Evolutionary conservation across 345 rosid species (phyloP).

Genomic region (Acer campestre): DNA sequence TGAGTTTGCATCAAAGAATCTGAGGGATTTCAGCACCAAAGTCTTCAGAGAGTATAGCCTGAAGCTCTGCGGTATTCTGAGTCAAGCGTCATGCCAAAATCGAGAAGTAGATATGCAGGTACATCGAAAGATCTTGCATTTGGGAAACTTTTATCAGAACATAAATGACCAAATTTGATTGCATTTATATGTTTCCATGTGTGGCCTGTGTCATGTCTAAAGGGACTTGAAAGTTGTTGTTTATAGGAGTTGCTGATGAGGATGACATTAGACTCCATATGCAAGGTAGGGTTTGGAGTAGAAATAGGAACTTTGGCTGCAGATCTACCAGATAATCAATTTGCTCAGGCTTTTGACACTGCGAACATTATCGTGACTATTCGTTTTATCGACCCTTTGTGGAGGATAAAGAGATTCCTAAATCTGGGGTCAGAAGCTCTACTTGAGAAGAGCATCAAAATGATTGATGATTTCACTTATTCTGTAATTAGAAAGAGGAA

Average conservation of each 20-base stretch:
- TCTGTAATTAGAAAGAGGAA: slow-evolving; percentile 75
- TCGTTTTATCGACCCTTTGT: slow-evolving; percentile 85
- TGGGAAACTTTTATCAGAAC: background rate
- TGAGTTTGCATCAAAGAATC: slow-evolving; percentile 94
- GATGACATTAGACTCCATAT: slow-evolving; percentile 93
- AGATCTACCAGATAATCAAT: slow-evolving; percentile 63
- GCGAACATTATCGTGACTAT: slow-evolving; percentile 85
- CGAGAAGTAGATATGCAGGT: slow-evolving; percentile 91
- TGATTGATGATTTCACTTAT: slow-evolving; percentile 78
- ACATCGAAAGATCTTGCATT: background rate
- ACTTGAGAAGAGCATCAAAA: slow-evolving; percentile 75
- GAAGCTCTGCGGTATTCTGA: slow-evolving; percentile 69
- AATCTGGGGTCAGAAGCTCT: slow-evolving; percentile 86
- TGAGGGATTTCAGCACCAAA: slow-evolving; percentile 81
- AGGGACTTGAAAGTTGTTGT: background rate
- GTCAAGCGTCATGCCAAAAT: slow-evolving; percentile 49
- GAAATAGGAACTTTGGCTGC: slow-evolving; percentile 85
- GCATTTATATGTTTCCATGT: background rate
- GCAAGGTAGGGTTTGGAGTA: slow-evolving; percentile 95
- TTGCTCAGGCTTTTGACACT: slow-evolving; percentile 84
- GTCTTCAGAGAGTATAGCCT: slow-evolving; percentile 87
- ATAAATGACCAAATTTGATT: background rate
- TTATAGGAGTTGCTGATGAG: slow-evolving; percentile 79
- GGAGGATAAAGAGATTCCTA: slow-evolving; percentile 75
- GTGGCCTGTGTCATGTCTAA: background rate